Percentiles rank a stretch among this genome's conserved stretches.
phyloP scores from a whole-genome alignment of 176 grass and related monocot genomes.

The Cenchrus purpureus region DNA sequence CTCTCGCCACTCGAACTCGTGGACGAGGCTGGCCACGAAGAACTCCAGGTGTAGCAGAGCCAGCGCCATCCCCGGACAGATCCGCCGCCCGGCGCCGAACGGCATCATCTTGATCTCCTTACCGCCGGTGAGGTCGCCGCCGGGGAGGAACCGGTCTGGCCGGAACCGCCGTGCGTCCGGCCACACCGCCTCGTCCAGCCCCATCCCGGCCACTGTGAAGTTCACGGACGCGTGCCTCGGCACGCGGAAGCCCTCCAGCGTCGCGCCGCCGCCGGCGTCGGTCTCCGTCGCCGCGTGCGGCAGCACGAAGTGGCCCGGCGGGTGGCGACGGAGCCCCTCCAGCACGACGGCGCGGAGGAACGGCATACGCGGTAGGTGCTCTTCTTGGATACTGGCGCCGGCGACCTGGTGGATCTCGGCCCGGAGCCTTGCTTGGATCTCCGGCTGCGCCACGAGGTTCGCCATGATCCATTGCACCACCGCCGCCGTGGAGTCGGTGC shows the following conservation, averaged over 20 bases:
- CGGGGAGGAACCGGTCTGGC: slow-evolving; percentile 52
- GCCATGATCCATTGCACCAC: slow-evolving; percentile 54
- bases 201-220: slow-evolving; percentile 45
- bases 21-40: slow-evolving; percentile 41
- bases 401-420: not conserved
- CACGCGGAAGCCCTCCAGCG: slow-evolving; percentile 47
- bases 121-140: slow-evolving; percentile 50
- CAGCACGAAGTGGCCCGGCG: slow-evolving; percentile 49
- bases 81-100: slow-evolving; percentile 48
- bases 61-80: slow-evolving; percentile 32
- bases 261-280: not conserved
- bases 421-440: slow-evolving; percentile 27
- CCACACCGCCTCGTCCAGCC: slow-evolving; percentile 45
- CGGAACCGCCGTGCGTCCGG: slow-evolving; percentile 17
- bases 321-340: slow-evolving; percentile 54
- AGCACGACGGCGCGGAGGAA: slow-evolving; percentile 53
- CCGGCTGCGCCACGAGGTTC: slow-evolving; percentile 42
- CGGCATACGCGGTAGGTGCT: slow-evolving; percentile 40
- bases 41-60: slow-evolving; percentile 4
- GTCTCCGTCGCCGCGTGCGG: slow-evolving; percentile 44
- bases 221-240: slow-evolving; percentile 39
- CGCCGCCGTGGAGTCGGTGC: slow-evolving; percentile 43
- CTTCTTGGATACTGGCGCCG: slow-evolving; percentile 13
- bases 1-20: slow-evolving; percentile 58
- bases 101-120: slow-evolving; percentile 71